A percentile compares a stretch with the other conserved stretches of the same genome.
Conservation (phyloP, 345 rosid species). For the Angophora floribunda region DNA sequence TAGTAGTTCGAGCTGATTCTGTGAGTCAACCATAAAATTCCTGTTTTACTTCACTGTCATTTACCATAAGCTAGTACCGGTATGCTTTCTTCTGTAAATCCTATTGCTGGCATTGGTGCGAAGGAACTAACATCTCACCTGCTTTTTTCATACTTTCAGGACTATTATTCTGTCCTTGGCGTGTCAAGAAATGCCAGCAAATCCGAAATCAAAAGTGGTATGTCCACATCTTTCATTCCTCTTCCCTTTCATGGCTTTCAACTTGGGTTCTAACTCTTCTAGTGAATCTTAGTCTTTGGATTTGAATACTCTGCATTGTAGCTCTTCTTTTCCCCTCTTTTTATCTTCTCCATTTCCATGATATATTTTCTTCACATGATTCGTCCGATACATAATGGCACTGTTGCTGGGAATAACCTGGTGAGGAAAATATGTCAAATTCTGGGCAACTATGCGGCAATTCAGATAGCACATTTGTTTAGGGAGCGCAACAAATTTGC, state of each 20-base stretch:
- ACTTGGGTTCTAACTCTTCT: neutral
- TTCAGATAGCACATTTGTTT: neutral
- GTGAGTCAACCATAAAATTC: conserved; percentile 39
- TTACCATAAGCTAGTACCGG: neutral
- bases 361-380: neutral
- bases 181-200: conserved; percentile 86
- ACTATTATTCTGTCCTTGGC: conserved; percentile 85
- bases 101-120: neutral
- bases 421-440: neutral
- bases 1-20: conserved; percentile 75
- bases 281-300: neutral
- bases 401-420: neutral
- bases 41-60: conserved; percentile 4
- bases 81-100: neutral
- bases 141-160: conserved; percentile 34
- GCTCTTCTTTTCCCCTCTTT: neutral
- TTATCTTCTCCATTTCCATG: neutral
- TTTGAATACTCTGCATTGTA: neutral
- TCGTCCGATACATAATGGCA: neutral
- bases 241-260: neutral
- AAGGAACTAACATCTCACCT: neutral
- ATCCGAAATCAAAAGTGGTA: conserved; percentile 95
- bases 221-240: neutral
- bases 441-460: neutral
- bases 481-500: neutral